Evolutionary conservation across 2,329 filamentous ascomycete genomes (phyloP), one percentile per base, ranked within the genome.

Genomic region (Magnaporthales sp.): DNA sequence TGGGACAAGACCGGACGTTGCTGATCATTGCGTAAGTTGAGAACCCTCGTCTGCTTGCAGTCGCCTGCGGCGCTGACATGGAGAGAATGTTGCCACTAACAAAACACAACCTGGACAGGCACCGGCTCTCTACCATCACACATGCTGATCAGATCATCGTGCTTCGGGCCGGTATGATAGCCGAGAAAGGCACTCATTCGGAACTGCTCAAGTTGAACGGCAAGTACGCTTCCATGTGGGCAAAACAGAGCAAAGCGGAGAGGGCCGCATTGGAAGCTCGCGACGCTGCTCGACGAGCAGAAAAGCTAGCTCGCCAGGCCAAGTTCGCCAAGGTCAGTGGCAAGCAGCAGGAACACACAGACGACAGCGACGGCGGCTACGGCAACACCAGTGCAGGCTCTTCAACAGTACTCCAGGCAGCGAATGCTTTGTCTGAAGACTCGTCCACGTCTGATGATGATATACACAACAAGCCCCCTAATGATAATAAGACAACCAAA

Each of bases 1-100:
- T 98, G 62, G 91, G 92, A 19, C 83, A 90, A 71, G 93, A 93
- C 64, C 90, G 95, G 62, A 99, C 95, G 1, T 89, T 97, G 80
- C 86, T 99, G 68, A 93, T 98, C 65, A 98, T 99, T 79, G 95
- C 95, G 80, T 92, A 88, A 80, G 86, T 84, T 61, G 6, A 22
- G 2, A 38, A 24, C 15, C 22, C 3, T 46, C 38, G 8, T 46
- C 4, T n/a, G 38, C 38, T 46, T 46, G 38, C 38, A n/a, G 15
- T 46, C n/a, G n/a, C n/a, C n/a, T 46, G 11, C 8, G 22, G 26
- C 32, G 11, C 9, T 27, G 19, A 9, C 24, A 9, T 30, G 22
- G 27, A 38, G 10, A 46, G 38, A n/a, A 19, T 46, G 38, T 46
- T 3, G 24, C 60, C 22, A 10, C 62, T 63, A 13, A 63, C 30